Evolutionary conservation across 345 rosid genomes (phyloP).

Genomic region (Populus deltoides): DNA sequence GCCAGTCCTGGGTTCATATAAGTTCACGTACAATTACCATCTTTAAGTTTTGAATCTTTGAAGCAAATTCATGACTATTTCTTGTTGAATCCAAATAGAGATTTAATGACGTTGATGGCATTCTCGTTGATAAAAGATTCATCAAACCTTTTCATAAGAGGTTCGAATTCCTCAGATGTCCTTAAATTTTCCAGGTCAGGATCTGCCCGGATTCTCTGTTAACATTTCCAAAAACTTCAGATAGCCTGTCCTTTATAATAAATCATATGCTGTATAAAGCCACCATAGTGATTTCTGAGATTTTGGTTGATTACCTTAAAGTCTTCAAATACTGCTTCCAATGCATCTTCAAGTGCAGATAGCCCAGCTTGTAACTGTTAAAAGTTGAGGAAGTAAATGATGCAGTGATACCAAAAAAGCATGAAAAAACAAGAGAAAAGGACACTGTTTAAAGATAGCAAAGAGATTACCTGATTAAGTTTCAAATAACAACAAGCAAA

Average conservation of each 20-base stretch:
- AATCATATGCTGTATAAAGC: neutral
- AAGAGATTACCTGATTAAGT: constrained; percentile 66
- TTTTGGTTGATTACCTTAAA: constrained; percentile 55
- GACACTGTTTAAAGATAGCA: neutral
- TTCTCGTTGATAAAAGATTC: constrained; percentile 95
- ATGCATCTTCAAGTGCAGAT: constrained; percentile 87
- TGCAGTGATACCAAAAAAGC: neutral
- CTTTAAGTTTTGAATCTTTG: neutral
- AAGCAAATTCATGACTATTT: constrained; percentile 29
- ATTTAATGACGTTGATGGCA: constrained; percentile 88
- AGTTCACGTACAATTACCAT: neutral
- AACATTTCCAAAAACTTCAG: neutral
- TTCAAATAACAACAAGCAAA: constrained; percentile 93
- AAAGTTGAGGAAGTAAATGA: neutral
- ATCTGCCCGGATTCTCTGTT: constrained; percentile 81
- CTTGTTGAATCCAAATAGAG: constrained; percentile 80
- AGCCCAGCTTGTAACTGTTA: constrained; percentile 81
- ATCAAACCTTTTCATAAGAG: constrained; percentile 72
- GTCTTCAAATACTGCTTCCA: constrained; percentile 79
- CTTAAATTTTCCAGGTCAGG: constrained; percentile 75
- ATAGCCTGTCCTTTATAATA: neutral
- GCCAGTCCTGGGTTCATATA: neutral
- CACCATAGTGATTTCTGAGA: neutral
- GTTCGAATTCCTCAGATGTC: constrained; percentile 55
- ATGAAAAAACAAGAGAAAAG: neutral